Conservation (phyloP, 2,329 filamentous ascomycete species). For the Xylariaceae sp. region DNA sequence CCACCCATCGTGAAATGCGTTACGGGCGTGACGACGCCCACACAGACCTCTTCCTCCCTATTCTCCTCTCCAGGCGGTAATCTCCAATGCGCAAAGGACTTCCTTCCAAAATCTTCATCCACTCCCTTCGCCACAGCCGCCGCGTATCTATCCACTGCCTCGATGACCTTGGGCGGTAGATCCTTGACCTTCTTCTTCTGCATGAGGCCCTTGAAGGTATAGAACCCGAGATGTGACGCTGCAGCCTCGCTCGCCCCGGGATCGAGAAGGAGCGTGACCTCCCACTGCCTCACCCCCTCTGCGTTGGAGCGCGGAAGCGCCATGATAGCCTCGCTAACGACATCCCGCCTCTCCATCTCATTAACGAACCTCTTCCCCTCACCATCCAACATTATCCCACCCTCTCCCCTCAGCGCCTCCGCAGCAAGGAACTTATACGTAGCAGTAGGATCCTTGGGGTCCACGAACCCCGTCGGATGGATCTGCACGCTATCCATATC, state of each 20-base stretch:
- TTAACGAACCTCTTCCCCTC: slow-evolving; percentile 64
- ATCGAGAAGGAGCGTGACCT: slow-evolving; percentile 64
- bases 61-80: slow-evolving; percentile 52
- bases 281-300: slow-evolving; percentile 57
- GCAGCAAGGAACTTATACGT: slow-evolving; percentile 68
- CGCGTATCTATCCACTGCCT: slow-evolving; percentile 58
- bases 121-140: slow-evolving; percentile 48
- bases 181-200: slow-evolving; percentile 61
- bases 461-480: slow-evolving; percentile 70
- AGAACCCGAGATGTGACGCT: slow-evolving; percentile 66
- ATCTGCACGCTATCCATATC: slow-evolving; percentile 67
- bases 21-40: slow-evolving; percentile 67
- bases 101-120: slow-evolving; percentile 55
- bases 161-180: slow-evolving; percentile 49
- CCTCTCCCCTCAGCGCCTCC: slow-evolving; percentile 68
- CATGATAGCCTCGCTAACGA: slow-evolving; percentile 62
- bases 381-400: slow-evolving; percentile 60
- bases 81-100: slow-evolving; percentile 62
- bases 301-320: slow-evolving; percentile 38
- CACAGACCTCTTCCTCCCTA: slow-evolving; percentile 60
- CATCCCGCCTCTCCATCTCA: slow-evolving; percentile 65
- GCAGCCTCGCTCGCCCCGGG: slow-evolving; percentile 61
- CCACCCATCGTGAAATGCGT: slow-evolving; percentile 74
- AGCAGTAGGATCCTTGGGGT: slow-evolving; percentile 53
- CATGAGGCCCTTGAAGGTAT: slow-evolving; percentile 67